Base-by-base conservation (phyloP, 2,329 filamentous ascomycete species). In the Akanthomyces dipterigenus region DNA sequence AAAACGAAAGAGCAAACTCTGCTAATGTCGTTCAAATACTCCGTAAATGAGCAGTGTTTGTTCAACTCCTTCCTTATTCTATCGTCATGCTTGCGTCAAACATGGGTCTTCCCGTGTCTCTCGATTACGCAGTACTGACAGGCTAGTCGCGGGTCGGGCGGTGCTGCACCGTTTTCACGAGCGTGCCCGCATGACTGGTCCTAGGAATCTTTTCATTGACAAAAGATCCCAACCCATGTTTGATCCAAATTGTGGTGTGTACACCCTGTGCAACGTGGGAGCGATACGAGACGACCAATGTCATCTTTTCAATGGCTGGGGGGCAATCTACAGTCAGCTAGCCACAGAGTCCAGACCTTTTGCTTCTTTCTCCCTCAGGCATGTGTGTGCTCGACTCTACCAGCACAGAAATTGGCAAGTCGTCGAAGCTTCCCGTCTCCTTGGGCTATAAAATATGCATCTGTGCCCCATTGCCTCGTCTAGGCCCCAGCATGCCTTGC, bases 71-170 rank as follows among this genome's bases (percentile, higher is more conserved):
- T 50, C 14, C 18, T 18, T 18, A 1, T 40, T 22, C 28, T 12
- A 8, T 38, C 8, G 18, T 57, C 26, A 12, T 57, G 14, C 20
- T 20, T 58, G 55, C 43, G 45, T 58, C 55, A 58, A 49, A 50
- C 55, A 58, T 49, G 55, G 54, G 20, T 24, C 14, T 14, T 58
- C 45, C 45, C 55, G 55, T 42, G 45, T 58, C 42, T 58, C 55
- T 58, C 55, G 18, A 49, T 40, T 20, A 42, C 43, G 31, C 43
- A 48, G 20, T 14, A 16, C 36, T 24, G n/a, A n/a, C 42, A 9
- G 20, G 18, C 18, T 45, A 3, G 42, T n/a, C n/a, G n/a, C 11
- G n/a, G 20, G 8, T 5, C 20, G 42, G 6, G 42, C 36, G 12
- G 36, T 31, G 36, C 14, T 45, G 42, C 6, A 45, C 5, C n/a